Conservation (phyloP, 2,329 filamentous ascomycete species). For the Xylaria multiplex region DNA sequence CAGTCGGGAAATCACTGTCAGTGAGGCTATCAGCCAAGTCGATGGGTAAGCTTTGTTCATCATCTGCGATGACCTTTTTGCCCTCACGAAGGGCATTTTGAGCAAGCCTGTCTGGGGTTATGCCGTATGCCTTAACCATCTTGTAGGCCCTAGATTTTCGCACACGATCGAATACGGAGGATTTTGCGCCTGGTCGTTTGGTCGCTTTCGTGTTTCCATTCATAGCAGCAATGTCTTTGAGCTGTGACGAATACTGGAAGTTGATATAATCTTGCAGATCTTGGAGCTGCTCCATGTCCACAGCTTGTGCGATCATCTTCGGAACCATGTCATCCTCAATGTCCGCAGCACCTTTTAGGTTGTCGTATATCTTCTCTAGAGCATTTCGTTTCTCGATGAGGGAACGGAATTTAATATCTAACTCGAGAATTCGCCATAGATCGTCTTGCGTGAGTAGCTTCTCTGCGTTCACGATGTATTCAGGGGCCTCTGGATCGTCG, state of each 20-base stretch:
- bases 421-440: slow-evolving; percentile 92
- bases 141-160: slow-evolving; percentile 81
- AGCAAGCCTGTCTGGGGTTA: slow-evolving; percentile 87
- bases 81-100: slow-evolving; percentile 84
- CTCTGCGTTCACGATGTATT: slow-evolving; percentile 80
- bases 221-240: slow-evolving; percentile 80
- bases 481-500: slow-evolving; percentile 75
- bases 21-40: slow-evolving; percentile 86
- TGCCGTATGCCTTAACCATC: slow-evolving; percentile 89
- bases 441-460: slow-evolving; percentile 93
- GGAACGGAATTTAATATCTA: slow-evolving; percentile 94
- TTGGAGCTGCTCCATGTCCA: slow-evolving; percentile 93
- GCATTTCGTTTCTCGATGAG: slow-evolving; percentile 91
- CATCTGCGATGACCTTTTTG: slow-evolving; percentile 84
- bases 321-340: slow-evolving; percentile 80
- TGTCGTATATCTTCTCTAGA: slow-evolving; percentile 81
- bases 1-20: slow-evolving; percentile 77
- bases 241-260: slow-evolving; percentile 86
- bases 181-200: slow-evolving; percentile 85
- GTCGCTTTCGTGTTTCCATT: slow-evolving; percentile 71
- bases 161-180: slow-evolving; percentile 83
- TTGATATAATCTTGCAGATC: slow-evolving; percentile 97
- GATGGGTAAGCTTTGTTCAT: slow-evolving; percentile 80
- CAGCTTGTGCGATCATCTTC: slow-evolving; percentile 81
- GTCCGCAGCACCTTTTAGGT: slow-evolving; percentile 69